Base-by-base conservation (phyloP, 768 basidiomycete genomes). In the Melanogaster broomeanus region DNA sequence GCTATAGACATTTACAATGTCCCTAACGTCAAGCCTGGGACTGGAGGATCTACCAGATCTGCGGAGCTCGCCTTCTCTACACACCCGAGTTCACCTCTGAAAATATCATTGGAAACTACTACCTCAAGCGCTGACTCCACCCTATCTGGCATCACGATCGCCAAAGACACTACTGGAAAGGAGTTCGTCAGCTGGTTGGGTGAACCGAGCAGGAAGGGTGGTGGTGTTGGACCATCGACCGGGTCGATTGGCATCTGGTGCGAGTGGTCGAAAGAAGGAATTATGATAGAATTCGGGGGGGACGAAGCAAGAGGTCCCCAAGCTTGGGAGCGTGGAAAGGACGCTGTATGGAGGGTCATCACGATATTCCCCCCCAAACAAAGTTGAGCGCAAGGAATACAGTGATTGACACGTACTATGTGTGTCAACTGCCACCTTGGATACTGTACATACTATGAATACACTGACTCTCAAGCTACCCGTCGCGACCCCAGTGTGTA, bases 231-330 rank as follows among this genome's bases (percentile, higher is more conserved):
- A 1, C 90, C 91, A 12, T 87, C 86, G 19, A 82, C 84, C 2
- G 89, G 90, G 34, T 91, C 88, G 28, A 89, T 96, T 58, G 87
- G 86, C 25, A 92, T 96, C 58, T 97, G 93, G 91, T 89, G 93
- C 57, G 93, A 97, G 69, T 97, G 93, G 94, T 77, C 83, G 24
- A 79, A 74, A 59, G 80, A 86, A 53, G 91, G 90, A 2, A 64
- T 93, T 31, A 90, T 93, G 89, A 79, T 91, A 12, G 91, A 93
- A 61, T 90, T 91, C 64, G 90, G 88, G 0, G 90, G 89, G 2
- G 80, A 81, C 42, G 83, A 89, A 53, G 84, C 87, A 12, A 80
- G 79, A 51, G 90, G 91, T 2, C 86, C 88, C 6, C 84, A 88
- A 56, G 91, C 90, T 56, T 93, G 92, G 91, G 91, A 93, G 61